Base-by-base conservation (phyloP, 495 filamentous ascomycete species). In the Aspergillus sclerotioniger region DNA sequence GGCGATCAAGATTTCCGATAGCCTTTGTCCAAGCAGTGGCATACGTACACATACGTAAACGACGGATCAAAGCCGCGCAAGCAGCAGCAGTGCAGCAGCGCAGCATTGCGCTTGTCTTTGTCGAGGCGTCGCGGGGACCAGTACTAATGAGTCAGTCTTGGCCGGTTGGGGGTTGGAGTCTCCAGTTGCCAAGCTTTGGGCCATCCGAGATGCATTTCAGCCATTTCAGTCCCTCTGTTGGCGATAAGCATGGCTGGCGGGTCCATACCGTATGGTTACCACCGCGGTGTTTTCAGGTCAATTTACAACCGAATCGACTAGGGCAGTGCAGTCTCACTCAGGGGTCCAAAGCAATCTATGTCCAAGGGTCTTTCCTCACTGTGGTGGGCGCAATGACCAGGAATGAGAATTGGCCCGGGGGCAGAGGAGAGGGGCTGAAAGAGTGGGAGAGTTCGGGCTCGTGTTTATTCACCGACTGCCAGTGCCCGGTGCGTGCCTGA, bases 101-200 rank as follows among this genome's bases (percentile, higher is more conserved):
- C n/a, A 12, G 13, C 13, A 12, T 41, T 15, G 13, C n/a, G 37
- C 13, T 13, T 0, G 8, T 41, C 37, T 28, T 28, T 25, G 21
- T 21, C 44, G n/a, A 16, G 3, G 16, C 28, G 8, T 25, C 47
- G 25, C 31, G 25, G 9, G 17, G 31, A 16, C 46, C 21, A 16
- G n/a, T 2, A 45, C 25, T 50, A 32, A 50, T 50, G 47, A 50
- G 20, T 32, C 47, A 15, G 25, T 16, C 47, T 50, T 32, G 47
- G 25, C 37, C 46, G 46, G 15, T n/a, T n/a, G 13, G 21, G 45
- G 13, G 28, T 28, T 32, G 47, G 28, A 50, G 28, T 17, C 47
- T 32, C 25, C 31, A 16, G 47, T 50, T 50, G 47, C 47, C 47
- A 50, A 50, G 47, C 47, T 50, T 50, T 50, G 10, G 47, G 47